phyloP scores from a whole-genome alignment of 2,329 filamentous ascomycete species.

The Spiromastix sp. region DNA sequence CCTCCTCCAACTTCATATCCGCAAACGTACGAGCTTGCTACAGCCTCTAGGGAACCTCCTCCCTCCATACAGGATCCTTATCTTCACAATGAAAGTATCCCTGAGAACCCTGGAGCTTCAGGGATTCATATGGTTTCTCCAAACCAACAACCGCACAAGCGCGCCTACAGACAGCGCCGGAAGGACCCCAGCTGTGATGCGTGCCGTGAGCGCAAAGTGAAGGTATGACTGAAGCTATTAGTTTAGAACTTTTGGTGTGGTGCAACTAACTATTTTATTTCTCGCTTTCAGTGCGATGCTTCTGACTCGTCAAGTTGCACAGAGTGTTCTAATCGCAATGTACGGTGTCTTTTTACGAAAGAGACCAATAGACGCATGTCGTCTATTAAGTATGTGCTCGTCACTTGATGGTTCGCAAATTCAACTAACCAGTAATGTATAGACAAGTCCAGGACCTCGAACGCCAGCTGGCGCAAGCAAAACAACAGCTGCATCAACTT shows the following conservation, averaged over 20 bases:
- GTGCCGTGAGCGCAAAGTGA: slow-evolving; percentile 72
- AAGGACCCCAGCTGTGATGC: slow-evolving; percentile 98
- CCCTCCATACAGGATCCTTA: slow-evolving; percentile 26
- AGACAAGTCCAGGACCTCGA: slow-evolving; percentile 91
- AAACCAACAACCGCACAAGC: slow-evolving; percentile 65
- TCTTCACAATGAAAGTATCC: slow-evolving; percentile 28
- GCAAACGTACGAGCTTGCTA: slow-evolving; percentile 30
- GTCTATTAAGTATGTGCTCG: slow-evolving; percentile 61
- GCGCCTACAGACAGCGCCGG: slow-evolving; percentile 85
- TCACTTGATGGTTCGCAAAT: slow-evolving; percentile 2
- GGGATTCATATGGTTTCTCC: slow-evolving; percentile 30
- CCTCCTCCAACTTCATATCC: slow-evolving; percentile 21
- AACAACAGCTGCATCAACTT: slow-evolving; percentile 67
- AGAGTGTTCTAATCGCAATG: slow-evolving; percentile 90
- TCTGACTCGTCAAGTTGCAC: slow-evolving; percentile 95
- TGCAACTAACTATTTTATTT: no score
- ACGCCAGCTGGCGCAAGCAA: slow-evolving; percentile 72
- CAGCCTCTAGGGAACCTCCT: slow-evolving; percentile 29
- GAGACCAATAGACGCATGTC: slow-evolving; percentile 98
- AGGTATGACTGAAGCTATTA: no score
- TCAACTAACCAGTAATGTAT: slow-evolving; percentile 7
- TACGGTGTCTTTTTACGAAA: slow-evolving; percentile 98
- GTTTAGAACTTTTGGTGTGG: no score
- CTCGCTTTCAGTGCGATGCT: slow-evolving; percentile 65
- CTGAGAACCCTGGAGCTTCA: slow-evolving; percentile 24